Percentiles rank a stretch among this genome's conserved stretches.
phyloP scores from a whole-genome alignment of 2,329 filamentous ascomycete genomes.

The Dryadomyces quercus-mongolicae region DNA sequence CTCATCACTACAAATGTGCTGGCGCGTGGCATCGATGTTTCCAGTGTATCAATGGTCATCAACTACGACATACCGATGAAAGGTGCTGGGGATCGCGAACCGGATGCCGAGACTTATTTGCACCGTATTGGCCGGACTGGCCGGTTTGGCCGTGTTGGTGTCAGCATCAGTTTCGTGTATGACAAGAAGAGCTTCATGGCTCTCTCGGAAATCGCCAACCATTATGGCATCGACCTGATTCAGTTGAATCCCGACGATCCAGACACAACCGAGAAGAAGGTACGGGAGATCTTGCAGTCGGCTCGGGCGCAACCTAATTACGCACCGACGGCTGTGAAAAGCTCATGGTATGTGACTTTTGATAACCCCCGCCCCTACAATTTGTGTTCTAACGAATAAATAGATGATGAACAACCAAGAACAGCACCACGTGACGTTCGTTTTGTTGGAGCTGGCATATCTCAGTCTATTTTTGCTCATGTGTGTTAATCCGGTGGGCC shows the following conservation, averaged over 20 bases:
- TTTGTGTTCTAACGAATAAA: neutral
- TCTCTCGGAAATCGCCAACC: slow-evolving; percentile 65
- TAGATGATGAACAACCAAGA: neutral
- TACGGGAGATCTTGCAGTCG: slow-evolving; percentile 71
- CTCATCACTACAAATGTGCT: slow-evolving; percentile 97
- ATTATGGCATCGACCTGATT: slow-evolving; percentile 71
- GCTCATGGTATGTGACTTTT: slow-evolving; percentile 1
- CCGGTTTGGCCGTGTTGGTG: slow-evolving; percentile 90
- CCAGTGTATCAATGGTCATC: slow-evolving; percentile 89
- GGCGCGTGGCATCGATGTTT: slow-evolving; percentile 88
- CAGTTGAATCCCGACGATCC: slow-evolving; percentile 77
- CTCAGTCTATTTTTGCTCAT: neutral
- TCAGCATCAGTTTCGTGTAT: slow-evolving; percentile 89
- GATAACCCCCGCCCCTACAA: neutral
- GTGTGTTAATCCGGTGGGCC: neutral
- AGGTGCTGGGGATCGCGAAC: slow-evolving; percentile 62
- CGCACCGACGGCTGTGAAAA: slow-evolving; percentile 13
- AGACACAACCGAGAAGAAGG: slow-evolving; percentile 75
- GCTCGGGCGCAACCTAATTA: slow-evolving; percentile 42
- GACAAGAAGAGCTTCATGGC: slow-evolving; percentile 72
- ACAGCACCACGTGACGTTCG: neutral
- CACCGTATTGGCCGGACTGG: slow-evolving; percentile 96
- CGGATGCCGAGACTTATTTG: slow-evolving; percentile 90
- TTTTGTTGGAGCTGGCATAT: neutral
- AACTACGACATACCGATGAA: slow-evolving; percentile 86